These are phyloP conservation scores for Protomyces gravidus DNA, from an alignment of 1,139 yeast genomes.

Conservation along the genomic window DNA sequence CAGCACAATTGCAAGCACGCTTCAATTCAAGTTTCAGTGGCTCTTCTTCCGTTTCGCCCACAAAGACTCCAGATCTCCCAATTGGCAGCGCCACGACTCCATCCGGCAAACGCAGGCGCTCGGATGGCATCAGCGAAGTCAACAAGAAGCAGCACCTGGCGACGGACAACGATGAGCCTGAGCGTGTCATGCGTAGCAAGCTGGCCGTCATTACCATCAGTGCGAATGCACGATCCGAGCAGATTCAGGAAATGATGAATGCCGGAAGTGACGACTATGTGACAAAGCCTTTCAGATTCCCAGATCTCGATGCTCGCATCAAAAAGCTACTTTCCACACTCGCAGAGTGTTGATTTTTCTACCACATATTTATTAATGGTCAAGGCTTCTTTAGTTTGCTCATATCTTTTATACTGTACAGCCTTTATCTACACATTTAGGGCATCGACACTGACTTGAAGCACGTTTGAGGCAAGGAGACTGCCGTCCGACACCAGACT, in stretches of 20 bases:
- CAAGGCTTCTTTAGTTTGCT: too few relatives aligned
- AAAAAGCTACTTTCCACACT: background rate
- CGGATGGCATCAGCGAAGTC: background rate
- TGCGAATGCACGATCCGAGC: slow-evolving; percentile 28
- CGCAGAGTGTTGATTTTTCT: background rate
- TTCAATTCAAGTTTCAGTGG: background rate
- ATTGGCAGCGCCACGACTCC: background rate
- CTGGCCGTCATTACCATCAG: slow-evolving; percentile 17
- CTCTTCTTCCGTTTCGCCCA: background rate
- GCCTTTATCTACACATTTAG: too few relatives aligned
- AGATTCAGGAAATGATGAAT: slow-evolving; percentile 14
- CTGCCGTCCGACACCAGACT: too few relatives aligned
- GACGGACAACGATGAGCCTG: background rate
- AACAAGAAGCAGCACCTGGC: background rate
- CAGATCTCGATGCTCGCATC: slow-evolving; percentile 13
- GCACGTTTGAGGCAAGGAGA: too few relatives aligned
- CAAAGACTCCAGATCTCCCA: background rate
- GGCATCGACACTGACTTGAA: background rate
- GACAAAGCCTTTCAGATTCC: slow-evolving; percentile 25
- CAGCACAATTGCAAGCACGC: background rate
- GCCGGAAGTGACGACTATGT: slow-evolving; percentile 29
- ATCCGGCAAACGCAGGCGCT: background rate
- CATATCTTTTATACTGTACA: too few relatives aligned
- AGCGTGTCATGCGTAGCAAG: background rate
- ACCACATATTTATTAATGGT: background rate